Evolutionary conservation across 225 moss, liverwort and hornwort species (phyloP).

Genomic region (Sphagnum tenellum): DNA sequence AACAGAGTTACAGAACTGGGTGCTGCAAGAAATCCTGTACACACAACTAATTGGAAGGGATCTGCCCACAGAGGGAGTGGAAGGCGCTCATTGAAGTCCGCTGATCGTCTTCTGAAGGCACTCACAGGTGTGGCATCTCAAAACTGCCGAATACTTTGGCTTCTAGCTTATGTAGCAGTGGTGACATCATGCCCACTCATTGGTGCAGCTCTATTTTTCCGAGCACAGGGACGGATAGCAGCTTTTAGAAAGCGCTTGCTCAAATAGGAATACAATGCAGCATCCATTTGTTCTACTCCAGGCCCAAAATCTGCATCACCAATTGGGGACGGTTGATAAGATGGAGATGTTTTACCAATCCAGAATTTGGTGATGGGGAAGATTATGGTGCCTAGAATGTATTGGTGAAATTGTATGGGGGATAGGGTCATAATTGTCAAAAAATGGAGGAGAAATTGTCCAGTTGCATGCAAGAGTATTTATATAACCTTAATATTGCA

Average conservation of each 20-base stretch:
- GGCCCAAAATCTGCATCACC: too few species aligned
- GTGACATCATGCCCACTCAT: conserved; percentile 71
- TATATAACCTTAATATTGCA: too few species aligned
- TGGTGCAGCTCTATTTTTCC: conserved; percentile 58
- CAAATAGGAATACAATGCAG: conserved; percentile 3
- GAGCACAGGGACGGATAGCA: conserved; percentile 40
- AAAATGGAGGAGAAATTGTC: too few species aligned
- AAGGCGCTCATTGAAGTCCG: conserved; percentile 10
- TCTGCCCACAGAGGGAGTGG: conserved; percentile 10
- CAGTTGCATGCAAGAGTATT: too few species aligned
- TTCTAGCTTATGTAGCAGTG: conserved; percentile 65
- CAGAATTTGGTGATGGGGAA: too few species aligned
- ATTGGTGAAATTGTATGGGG: too few species aligned
- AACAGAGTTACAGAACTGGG: conserved; percentile 3
- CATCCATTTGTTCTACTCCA: too few species aligned
- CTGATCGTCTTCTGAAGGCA: conserved; percentile 11
- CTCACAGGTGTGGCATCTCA: conserved; percentile 33
- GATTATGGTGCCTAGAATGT: too few species aligned
- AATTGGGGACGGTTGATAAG: too few species aligned
- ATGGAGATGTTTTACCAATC: too few species aligned
- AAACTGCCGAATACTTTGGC: conserved; percentile 58
- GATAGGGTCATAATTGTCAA: too few species aligned
- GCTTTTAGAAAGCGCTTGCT: conserved; percentile 14
- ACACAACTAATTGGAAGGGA: conserved; percentile 4
- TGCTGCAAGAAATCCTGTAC: conserved; percentile 9